A percentile compares a stretch with the other conserved stretches of the same genome.
These are phyloP conservation scores for Trypanosomatidae sp. DNA, from an alignment of 208 protist genomes.

Conservation along the genomic window DNA sequence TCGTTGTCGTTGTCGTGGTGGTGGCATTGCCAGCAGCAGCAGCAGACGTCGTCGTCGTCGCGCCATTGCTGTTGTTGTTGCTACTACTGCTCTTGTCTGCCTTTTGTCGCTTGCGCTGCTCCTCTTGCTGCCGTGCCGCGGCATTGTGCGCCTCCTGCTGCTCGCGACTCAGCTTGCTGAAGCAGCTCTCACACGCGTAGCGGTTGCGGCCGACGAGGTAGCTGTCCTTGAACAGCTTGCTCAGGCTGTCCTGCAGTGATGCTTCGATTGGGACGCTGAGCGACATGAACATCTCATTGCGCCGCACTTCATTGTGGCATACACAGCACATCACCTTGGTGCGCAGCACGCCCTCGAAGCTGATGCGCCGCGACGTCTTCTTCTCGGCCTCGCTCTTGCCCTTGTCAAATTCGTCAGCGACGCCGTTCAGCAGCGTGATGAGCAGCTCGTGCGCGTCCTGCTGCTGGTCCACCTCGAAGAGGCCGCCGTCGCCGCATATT, in stretches of 20 bases:
- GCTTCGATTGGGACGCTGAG: constrained; percentile 62
- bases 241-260: constrained; percentile 38
- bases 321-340: constrained; percentile 42
- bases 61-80: not conserved
- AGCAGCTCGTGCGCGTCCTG: constrained; percentile 87
- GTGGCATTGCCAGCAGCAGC: not conserved
- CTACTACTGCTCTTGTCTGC: constrained; percentile 10
- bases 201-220: constrained; percentile 39
- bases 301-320: constrained; percentile 25
- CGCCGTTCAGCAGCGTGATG: constrained; percentile 67
- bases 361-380: constrained; percentile 21
- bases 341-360: constrained; percentile 53
- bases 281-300: constrained; percentile 79
- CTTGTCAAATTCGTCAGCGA: constrained; percentile 76
- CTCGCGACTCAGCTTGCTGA: constrained; percentile 28
- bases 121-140: constrained; percentile 15
- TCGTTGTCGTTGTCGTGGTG: not conserved
- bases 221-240: constrained; percentile 22
- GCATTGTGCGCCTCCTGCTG: constrained; percentile 59
- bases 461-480: constrained; percentile 72
- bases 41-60: not conserved
- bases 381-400: constrained; percentile 36
- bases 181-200: constrained; percentile 80
- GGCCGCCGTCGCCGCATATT: constrained; percentile 22
- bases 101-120: constrained; percentile 9